Conservation (phyloP, 768 basidiomycete species). For the Lentinula boryana region DNA sequence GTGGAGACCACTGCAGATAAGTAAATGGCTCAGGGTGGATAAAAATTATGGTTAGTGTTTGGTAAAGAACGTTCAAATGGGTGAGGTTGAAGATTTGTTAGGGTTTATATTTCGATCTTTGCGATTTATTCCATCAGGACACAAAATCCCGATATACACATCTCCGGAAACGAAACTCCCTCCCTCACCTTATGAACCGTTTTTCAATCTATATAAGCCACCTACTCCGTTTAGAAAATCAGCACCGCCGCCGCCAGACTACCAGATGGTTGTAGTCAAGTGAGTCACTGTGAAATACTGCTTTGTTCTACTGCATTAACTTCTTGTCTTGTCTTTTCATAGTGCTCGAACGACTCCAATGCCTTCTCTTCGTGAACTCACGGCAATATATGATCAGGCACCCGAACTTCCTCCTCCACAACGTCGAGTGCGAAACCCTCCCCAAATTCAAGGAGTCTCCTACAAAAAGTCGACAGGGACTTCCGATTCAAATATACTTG, state of each 20-base stretch:
- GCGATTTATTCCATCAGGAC: constrained; percentile 68
- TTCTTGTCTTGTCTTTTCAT: neutral
- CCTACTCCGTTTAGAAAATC: constrained; percentile 79
- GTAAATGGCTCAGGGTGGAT: constrained; percentile 40
- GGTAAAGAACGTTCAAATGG: neutral
- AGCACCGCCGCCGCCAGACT: constrained; percentile 75
- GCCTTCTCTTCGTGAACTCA: constrained; percentile 76
- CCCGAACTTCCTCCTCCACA: constrained; percentile 66
- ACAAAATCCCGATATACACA: constrained; percentile 39
- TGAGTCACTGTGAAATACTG: constrained; percentile 28
- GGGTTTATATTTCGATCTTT: constrained; percentile 64
- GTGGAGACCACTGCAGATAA: constrained; percentile 58
- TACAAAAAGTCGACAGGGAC: constrained; percentile 5
- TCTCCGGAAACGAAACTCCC: constrained; percentile 13
- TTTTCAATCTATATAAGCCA: constrained; percentile 91
- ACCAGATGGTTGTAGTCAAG: constrained; percentile 83
- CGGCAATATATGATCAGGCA: constrained; percentile 61
- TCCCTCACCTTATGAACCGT: constrained; percentile 67
- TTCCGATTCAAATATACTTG: constrained; percentile 1
- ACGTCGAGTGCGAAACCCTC: constrained; percentile 32
- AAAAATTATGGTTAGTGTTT: constrained; percentile 45
- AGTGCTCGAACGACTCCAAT: constrained; percentile 82
- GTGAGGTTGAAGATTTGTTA: constrained; percentile 20
- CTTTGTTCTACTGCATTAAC: neutral
- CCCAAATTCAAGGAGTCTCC: constrained; percentile 10